Base-by-base conservation (phyloP, 2,329 filamentous ascomycete species). In the Lachnellula suecica region DNA sequence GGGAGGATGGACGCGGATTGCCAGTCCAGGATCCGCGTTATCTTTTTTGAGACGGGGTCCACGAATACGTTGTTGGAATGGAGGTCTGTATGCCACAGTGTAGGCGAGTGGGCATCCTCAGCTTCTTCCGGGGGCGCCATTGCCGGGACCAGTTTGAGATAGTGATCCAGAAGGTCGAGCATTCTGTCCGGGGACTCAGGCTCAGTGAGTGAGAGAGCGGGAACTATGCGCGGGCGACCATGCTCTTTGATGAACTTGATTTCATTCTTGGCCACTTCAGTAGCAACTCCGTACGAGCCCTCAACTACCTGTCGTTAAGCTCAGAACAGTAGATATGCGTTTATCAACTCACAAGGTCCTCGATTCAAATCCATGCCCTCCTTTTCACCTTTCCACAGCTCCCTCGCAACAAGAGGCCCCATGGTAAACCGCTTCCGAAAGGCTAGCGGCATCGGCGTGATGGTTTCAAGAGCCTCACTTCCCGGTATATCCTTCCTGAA, bases 31-130 rank as follows among this genome's bases (percentile, higher is more conserved):
- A 59, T 44, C 19, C 49, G 37, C 17, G 54, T 54, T 17, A 59
- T 53, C 49, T 59, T 27, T 25, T 57, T 51, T n/a, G 57, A 53
- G 10, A 53, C 44, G 43, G 59, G 59, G 37, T 63, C 55, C 37
- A 64, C 57, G 20, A 61, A 64, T 49, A 63, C 47, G 24, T 62
- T 59, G 22, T 58, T 54, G 23, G 61, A 57, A 49, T 59, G 60
- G 27, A 64, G 58, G 49, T 64, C 58, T 10, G 57, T 58, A 47
- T 63, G 60, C 34, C 56, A 60, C n/a, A 49, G 52, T 58, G 50
- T 58, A 45, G 48, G 54, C 31, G 51, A 56, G 47, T 58, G 50
- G 25, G 38, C 53, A 45, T 58, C 51, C n/a, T 51, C 51, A 5
- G 40, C 7, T 11, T 5, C 15, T 42, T 7, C 19, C 22, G 53